Evolutionary conservation across 2,329 filamentous ascomycete genomes (phyloP), one percentile per base, ranked within the genome.

Genomic region (Paecilomyces sp.): DNA sequence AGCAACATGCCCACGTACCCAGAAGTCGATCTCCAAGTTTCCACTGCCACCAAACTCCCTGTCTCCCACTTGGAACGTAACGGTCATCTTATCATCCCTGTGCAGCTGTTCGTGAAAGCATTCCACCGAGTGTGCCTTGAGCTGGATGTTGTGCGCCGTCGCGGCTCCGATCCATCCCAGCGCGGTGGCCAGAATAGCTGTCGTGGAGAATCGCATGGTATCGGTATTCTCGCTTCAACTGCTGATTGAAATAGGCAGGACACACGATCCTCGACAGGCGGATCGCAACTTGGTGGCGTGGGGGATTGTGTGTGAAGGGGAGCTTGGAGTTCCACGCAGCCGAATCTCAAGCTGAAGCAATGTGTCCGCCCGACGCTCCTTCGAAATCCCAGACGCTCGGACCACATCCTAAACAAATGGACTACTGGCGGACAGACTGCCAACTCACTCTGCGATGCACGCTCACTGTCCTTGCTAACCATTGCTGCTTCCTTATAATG

Each of bases 61-160:
- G 75, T 99, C 94, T 73, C 94, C 94, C 61, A 97, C 93, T 80
- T 97, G 94, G 83, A 95, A 99, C 31, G 92, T 96, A 61, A 99
- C 92, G 8, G 92, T 97, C 94, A 99, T 99, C 78, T 89, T 90
- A 81, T 99, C 94, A 77, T 96, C 94, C 75, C 84, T 86, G 81
- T 96, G 93, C 61, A 99, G 86, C 68, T 82, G 78, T 81, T 99
- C 94, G 82, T 96, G 90, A 84, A 97, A 99, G 82, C 94, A 99
- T 81, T 99, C 94, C 78, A 92, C 86, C 72, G 91, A 90, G 79
- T 99, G 92, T 68, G 92, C 89, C 64, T 88, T 88, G 71, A 99
- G 87, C 76, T 94, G 91, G 78, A 99, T 97, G 82, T 95, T 97
- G 85, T 99, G 94, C 68, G 91, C 91, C 66, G 85, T 75, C 63